Base-by-base conservation (phyloP, 257 asterid genomes). In the Gynochthodes officinalis region DNA sequence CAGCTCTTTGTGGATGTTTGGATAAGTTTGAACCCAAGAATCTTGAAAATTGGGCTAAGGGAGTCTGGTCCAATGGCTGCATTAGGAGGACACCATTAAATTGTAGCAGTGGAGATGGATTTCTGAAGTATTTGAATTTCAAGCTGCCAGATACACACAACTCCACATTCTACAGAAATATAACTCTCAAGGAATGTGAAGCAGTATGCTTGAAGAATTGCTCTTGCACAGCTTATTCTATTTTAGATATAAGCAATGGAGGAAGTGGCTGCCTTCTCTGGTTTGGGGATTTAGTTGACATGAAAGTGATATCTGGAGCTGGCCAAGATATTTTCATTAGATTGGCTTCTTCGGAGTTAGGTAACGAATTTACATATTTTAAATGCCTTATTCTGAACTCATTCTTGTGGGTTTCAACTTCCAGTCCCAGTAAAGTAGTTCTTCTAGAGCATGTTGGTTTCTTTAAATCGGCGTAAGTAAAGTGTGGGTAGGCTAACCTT, bases 1-100 rank as follows among this genome's bases (percentile, higher is more conserved):
- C 80, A n/a, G 83, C 83, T 0, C 40, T 55, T 2, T 88, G 94
- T 59, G 60, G 48, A 30, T 86, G 91, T 66, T 32, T 88, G 27
- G 69, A 76, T 1, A 63, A 74, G 5, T 88, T 86, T 33, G 78
- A 58, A 53, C 79, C 84, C 10, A 73, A 30, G 60, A 39, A 48
- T 69, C 65, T 28, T 18, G 76, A 62, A 18, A 80, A 80, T 32
- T 76, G 81, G 84, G 69, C 30, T 5, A 69, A 39, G 3, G 77
- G 70, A 44, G 65, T 63, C 28, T 73, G 76, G 82, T 73, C 73
- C 11, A 50, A 57, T 23, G 84, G 84, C 11, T 80, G 84, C 72
- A 60, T 63, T 12, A 37, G 82, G 33, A 72, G 61, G 60, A 58
- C 50, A 21, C 7, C 18, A 16, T 27, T 42, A 66, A 23, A 52